Percentiles rank a stretch among this genome's conserved stretches.
These are phyloP conservation scores for Penicillium sp. DNA, from an alignment of 2,329 filamentous ascomycete genomes.

Conservation along the genomic window DNA sequence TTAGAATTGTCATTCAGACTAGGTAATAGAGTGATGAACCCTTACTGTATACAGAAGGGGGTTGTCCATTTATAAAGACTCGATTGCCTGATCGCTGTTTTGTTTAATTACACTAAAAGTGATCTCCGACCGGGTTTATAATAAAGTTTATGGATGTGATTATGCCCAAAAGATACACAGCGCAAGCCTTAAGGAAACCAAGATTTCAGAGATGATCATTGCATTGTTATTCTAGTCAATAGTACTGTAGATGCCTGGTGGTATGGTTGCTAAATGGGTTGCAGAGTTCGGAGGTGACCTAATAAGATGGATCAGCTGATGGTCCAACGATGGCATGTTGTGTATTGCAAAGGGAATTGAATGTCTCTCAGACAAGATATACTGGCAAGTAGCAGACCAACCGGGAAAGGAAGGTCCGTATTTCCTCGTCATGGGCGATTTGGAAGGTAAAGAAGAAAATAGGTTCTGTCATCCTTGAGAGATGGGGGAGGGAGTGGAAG, in stretches of 20 bases:
- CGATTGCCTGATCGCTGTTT: too few species aligned
- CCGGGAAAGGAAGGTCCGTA: slow-evolving; percentile 65
- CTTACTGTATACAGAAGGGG: too few species aligned
- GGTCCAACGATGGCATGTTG: slow-evolving; percentile 10
- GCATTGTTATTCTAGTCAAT: too few species aligned
- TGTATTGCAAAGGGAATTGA: slow-evolving; percentile 7
- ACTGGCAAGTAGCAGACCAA: slow-evolving; percentile 74
- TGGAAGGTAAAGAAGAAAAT: slow-evolving; percentile 67
- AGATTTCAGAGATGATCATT: neutral
- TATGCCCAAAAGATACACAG: neutral
- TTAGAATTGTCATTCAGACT: too few species aligned
- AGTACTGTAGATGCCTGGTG: neutral
- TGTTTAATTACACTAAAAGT: slow-evolving; percentile 3
- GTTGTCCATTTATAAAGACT: too few species aligned
- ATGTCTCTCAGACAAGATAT: slow-evolving; percentile 65
- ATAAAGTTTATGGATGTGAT: slow-evolving; percentile 15
- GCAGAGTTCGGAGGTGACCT: neutral
- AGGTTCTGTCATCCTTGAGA: slow-evolving; percentile 63
- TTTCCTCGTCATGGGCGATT: slow-evolving; percentile 70
- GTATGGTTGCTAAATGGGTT: neutral
- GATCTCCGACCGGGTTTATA: slow-evolving; percentile 22
- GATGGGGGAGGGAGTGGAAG: neutral
- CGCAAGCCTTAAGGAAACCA: neutral
- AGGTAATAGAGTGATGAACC: too few species aligned
- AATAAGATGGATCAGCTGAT: slow-evolving; percentile 13